Conservation (phyloP, 805 yeast species). For the Spathaspora boniae region DNA sequence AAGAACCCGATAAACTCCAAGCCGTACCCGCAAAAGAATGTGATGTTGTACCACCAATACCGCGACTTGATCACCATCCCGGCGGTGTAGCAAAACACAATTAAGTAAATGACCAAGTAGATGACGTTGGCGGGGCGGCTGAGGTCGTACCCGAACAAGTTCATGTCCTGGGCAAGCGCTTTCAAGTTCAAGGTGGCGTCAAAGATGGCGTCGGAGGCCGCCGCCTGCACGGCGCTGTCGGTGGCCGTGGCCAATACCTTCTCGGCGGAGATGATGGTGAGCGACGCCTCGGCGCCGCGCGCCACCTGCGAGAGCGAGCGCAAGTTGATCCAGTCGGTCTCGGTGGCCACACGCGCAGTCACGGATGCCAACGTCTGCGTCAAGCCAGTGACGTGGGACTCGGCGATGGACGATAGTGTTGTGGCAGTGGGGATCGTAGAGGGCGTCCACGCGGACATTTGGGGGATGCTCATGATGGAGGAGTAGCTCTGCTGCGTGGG, state of each 20-base stretch:
- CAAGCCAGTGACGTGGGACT: slow-evolving; percentile 22
- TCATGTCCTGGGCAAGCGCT: slow-evolving; percentile 25
- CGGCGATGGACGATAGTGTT: slow-evolving; percentile 19
- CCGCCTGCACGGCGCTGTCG: slow-evolving; percentile 17
- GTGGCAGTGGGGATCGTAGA: slow-evolving; percentile 24
- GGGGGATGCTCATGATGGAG: too few species aligned
- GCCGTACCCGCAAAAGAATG: slow-evolving; percentile 33
- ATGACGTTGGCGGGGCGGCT: slow-evolving; percentile 30
- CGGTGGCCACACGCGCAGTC: slow-evolving; percentile 16
- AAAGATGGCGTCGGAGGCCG: slow-evolving; percentile 32
- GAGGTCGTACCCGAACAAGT: slow-evolving; percentile 22
- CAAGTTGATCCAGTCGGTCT: slow-evolving; percentile 16
- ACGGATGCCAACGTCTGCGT: slow-evolving; percentile 14
- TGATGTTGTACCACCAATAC: slow-evolving; percentile 38
- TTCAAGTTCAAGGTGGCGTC: slow-evolving; percentile 30
- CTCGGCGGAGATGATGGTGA: slow-evolving; percentile 32
- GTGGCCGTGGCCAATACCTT: slow-evolving; percentile 40
- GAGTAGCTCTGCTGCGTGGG: too few species aligned
- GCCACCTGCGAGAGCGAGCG: slow-evolving; percentile 19
- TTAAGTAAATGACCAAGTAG: slow-evolving; percentile 24
- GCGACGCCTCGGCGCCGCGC: slow-evolving; percentile 37
- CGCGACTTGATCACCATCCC: slow-evolving; percentile 29
- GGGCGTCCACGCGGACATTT: slow-evolving; percentile 20
- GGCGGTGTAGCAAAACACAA: slow-evolving; percentile 20
- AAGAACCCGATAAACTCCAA: slow-evolving; percentile 37